A percentile compares a stretch with the other conserved stretches of the same genome.
These are phyloP conservation scores for Eimeria acervulina DNA, from an alignment of 169 alveolate species.

Conservation along the genomic window DNA sequence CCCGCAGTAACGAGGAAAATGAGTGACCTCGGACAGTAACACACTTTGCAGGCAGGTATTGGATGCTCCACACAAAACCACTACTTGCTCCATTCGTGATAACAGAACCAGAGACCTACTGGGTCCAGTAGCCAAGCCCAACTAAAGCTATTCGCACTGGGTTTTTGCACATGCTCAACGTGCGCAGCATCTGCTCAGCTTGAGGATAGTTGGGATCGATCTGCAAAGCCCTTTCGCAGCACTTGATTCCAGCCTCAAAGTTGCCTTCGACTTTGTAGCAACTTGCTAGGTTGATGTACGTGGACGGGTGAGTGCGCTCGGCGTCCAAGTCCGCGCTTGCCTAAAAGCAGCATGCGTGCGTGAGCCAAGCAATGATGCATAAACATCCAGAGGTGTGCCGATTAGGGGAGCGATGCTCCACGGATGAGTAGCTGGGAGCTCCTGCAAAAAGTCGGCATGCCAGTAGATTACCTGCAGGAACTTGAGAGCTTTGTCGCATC, in stretches of 20 bases:
- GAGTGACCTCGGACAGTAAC: neutral
- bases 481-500: constrained; percentile 85
- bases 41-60: too few relatives aligned
- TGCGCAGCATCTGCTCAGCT: constrained; percentile 76
- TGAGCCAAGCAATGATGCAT: neutral
- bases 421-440: neutral
- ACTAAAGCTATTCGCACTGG: constrained; percentile 73
- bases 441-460: neutral
- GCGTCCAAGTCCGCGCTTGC: constrained; percentile 72
- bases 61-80: neutral
- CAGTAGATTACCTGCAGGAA: constrained; percentile 85
- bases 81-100: neutral
- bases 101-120: constrained; percentile 4
- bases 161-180: constrained; percentile 73
- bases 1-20: neutral
- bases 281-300: constrained; percentile 75
- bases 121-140: constrained; percentile 83
- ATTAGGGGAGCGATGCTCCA: neutral
- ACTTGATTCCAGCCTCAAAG: constrained; percentile 55
- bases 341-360: constrained; percentile 12
- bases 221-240: constrained; percentile 75
- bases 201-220: constrained; percentile 74
- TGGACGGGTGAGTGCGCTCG: constrained; percentile 71
- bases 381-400: neutral
- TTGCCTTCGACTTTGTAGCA: constrained; percentile 79